Percentiles rank a stretch among this genome's conserved stretches.
Conservation (phyloP, 768 basidiomycete species). For the Amanita subjunquillea region DNA sequence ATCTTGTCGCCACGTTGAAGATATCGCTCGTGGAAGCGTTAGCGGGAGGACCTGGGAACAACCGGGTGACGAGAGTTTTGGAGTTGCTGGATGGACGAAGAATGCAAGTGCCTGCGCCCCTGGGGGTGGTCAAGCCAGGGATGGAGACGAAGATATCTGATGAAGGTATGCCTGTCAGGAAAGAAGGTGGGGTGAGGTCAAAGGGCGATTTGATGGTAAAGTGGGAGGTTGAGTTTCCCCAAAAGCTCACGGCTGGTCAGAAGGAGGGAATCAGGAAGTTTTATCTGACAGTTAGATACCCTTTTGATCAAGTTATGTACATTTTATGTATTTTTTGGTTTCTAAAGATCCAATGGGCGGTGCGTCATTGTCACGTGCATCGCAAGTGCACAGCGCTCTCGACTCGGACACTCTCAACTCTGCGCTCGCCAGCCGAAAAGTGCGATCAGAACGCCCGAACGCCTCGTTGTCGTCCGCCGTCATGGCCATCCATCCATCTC, state of each 20-base stretch:
- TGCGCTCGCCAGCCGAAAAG: too few species aligned
- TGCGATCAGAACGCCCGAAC: too few species aligned
- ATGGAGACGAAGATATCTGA: slow-evolving; percentile 58
- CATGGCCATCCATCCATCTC: slow-evolving; percentile 32
- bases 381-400: not conserved
- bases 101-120: slow-evolving; percentile 57
- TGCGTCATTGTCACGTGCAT: not conserved
- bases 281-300: slow-evolving; percentile 14
- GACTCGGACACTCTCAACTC: too few species aligned
- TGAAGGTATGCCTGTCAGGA: slow-evolving; percentile 90
- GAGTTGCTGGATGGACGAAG: slow-evolving; percentile 74
- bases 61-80: slow-evolving; percentile 37
- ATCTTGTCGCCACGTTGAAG: slow-evolving; percentile 50
- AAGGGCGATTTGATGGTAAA: slow-evolving; percentile 81
- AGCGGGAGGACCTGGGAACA: slow-evolving; percentile 32
- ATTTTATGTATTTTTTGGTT: not conserved
- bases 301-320: not conserved
- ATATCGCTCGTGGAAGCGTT: slow-evolving; percentile 82
- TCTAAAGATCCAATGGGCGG: too few species aligned
- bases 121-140: slow-evolving; percentile 65
- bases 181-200: slow-evolving; percentile 53
- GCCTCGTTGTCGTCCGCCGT: too few species aligned
- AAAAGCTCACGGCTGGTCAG: slow-evolving; percentile 61
- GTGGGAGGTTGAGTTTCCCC: slow-evolving; percentile 84
- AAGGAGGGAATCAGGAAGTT: slow-evolving; percentile 73